Conservation (phyloP, 306 rosid genomes). For the Malus domestica region DNA sequence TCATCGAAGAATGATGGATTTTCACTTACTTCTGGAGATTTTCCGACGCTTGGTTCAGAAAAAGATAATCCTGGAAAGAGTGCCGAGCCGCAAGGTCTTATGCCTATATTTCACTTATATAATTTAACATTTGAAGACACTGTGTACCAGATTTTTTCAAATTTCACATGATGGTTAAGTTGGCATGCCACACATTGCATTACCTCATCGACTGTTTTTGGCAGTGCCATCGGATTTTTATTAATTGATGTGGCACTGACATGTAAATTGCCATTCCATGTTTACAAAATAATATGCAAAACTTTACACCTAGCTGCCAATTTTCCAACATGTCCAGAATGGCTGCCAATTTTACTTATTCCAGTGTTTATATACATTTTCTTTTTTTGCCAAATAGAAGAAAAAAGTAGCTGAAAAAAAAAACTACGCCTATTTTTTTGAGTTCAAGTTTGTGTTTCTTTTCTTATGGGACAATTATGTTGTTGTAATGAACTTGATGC, state of each 20-base stretch:
- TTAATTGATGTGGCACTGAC: neutral
- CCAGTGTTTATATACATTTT: neutral
- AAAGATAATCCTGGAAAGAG: slow-evolving; percentile 58
- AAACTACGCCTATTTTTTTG: neutral
- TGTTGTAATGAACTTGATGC: slow-evolving; percentile 5
- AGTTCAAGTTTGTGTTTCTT: neutral
- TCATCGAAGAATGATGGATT: slow-evolving; percentile 59
- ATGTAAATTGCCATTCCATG: neutral
- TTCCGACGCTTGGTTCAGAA: slow-evolving; percentile 92
- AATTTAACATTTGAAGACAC: neutral
- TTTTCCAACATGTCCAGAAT: neutral
- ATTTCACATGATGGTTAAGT: neutral
- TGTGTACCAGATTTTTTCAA: neutral
- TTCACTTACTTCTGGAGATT: slow-evolving; percentile 85
- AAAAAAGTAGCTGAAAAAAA: neutral
- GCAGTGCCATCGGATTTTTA: neutral
- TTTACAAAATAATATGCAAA: neutral
- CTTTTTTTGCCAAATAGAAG: neutral
- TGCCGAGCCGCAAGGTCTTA: slow-evolving; percentile 56
- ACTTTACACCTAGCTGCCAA: neutral
- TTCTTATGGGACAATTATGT: neutral
- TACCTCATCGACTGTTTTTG: neutral
- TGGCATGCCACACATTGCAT: neutral
- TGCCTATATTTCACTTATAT: slow-evolving; percentile 12
- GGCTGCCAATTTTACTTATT: neutral